Evolutionary conservation across 768 basidiomycete genomes (phyloP), one percentile per base, ranked within the genome.

Genomic region (Tremella fuciformis): DNA sequence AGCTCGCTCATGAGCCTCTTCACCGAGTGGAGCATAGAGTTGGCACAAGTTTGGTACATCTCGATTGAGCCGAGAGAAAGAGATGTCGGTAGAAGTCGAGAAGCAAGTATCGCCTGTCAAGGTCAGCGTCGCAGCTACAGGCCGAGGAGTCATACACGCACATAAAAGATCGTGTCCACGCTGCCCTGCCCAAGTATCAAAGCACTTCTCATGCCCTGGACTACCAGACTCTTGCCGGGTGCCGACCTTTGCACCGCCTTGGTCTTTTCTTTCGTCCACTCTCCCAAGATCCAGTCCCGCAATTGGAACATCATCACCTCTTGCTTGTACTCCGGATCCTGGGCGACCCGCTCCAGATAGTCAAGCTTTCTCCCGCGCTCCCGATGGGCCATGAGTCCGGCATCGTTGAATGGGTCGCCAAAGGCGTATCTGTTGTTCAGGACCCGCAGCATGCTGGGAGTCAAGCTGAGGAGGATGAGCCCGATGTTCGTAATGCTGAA

Each of bases 241-340:
- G 29, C 6, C 11, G 29, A 6, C 29, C 4, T 6, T 34, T 11
- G 29, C 29, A 11, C 4, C 6, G 29, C 29, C 29, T 34, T 34
- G 29, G 29, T 11, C 6, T 34, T 6, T 11, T 34, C 11, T 34
- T 34, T 80, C 2, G 85, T 81, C 90, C 90, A 93, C 7, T 84
- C 83, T 55, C 83, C 81, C 58, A 92, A 78, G 55, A 92, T 85
- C 91, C 90, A 93, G 38, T 88, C 86, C 11, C 84, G 86, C 15
- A 93, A 81, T 3, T 88, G 88, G 74, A 91, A 93, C 2, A 92
- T 80, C 34, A 86, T 80, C 29, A 92, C 82, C 74, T 93, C 90
- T 13, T 86, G 85, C n/a, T 88, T 85, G 73, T 88, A 84, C 29
- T 34, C 29, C 11, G 29, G 29, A 4, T 34, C 29, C 11, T 34